Base-by-base conservation (phyloP, 192 early-diverging fungal species). In the Pecoramyces ruminantium region DNA sequence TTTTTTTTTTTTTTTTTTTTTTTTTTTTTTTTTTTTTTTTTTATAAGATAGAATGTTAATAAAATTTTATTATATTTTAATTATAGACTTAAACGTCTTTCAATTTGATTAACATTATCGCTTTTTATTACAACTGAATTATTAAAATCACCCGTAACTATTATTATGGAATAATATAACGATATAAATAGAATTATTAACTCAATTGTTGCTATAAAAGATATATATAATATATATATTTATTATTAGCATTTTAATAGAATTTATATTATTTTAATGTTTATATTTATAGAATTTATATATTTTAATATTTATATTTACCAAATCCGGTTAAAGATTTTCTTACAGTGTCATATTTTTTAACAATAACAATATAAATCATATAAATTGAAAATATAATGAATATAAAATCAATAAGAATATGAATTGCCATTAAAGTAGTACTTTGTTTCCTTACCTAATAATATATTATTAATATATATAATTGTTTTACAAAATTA, bases 21-120 rank as follows among this genome's bases (percentile, higher is more conserved):
- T 51, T 38, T 81, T 29, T 38, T 29, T 25, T 38, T 84, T 34
- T 34, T 34, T 34, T 34, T 34, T 3, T 6, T 34, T 34, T 34
- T 11, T 34, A 34, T 34, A 34, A n/a, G n/a, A n/a, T n/a, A n/a
- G n/a, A n/a, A n/a, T n/a, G n/a, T n/a, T n/a, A n/a, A n/a, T n/a
- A n/a, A n/a, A n/a, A n/a, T n/a, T n/a, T n/a, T 29, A 6, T 29
- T 6, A 6, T 29, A 78, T 29, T 78, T 6, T 79, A 77, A 92
- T 67, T 67, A 67, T n/a, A 67, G 51, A n/a, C 51, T 67, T 67
- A 67, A 67, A 0, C 51, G 51, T 67, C 51, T 67, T 67, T 6
- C 51, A n/a, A 67, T 25, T 67, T 67, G 2, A 51, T 21, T 51
- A 21, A 0, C 16, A 21, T 67, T 4, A 0, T 67, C 17, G 8